Evolutionary conservation across 2,329 filamentous ascomycete species (phyloP), one percentile per base, ranked within the genome.

Genomic region (Hypoxylon sp.): DNA sequence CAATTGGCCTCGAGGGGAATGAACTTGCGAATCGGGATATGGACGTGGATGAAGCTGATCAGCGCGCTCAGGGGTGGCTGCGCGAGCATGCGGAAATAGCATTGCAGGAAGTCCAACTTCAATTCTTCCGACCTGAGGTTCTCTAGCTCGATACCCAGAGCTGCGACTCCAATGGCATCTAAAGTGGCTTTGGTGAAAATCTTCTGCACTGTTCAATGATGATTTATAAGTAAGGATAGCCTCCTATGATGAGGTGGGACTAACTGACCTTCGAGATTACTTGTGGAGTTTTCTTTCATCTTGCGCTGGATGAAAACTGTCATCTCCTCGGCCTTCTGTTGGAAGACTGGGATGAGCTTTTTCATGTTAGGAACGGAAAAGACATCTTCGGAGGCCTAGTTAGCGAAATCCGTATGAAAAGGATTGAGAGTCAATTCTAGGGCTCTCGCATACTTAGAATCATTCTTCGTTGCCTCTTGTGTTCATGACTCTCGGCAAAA

Each of bases 1-100:
- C 71, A 72, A 55, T 81, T 81, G 28, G 78, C 78, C 45, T 77
- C 72, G 5, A 82, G 49, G 0, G 80, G 81, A 7, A 81, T 73
- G 23, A 65, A 41, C 69, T 76, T 78, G n/a, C 79, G 73, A 17
- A 80, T 74, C 0, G 80, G 80, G 11, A 80, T 32, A 30, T 80
- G 69, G 2, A 75, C 75, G 38, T 77, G 75, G 1, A 79, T 74
- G 23, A 77, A 72, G 11, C 75, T 68, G n/a, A 77, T 69, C 0
- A 73, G 21, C 41, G 69, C 65, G 5, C 74, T 73, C 2, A 74
- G 48, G 4, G 66, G 52, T 19, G 70, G 43, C 5, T 75, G 74
- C 14, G 74, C 68, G 50, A 76, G 74, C 46, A 75, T 70, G 10
- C 68, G 63, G 32, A 74, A 70, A 61, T 78, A 79, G 38, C 70